Percentiles rank a stretch among this genome's conserved stretches.
Evolutionary conservation across 768 basidiomycete genomes (phyloP).

Genomic region (Mycena capillaripes): DNA sequence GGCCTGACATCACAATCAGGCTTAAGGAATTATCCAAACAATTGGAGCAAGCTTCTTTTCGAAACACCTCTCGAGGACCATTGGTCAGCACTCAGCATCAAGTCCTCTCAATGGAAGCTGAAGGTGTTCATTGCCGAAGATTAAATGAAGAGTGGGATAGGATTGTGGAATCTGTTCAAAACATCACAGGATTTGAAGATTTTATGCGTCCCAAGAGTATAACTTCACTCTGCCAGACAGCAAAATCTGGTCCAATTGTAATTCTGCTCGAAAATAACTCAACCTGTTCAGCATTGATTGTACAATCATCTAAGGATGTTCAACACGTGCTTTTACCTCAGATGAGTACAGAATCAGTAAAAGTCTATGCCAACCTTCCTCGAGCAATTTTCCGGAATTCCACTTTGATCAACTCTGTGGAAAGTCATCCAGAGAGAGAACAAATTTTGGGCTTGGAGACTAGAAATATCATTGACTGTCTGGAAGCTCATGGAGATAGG

Average conservation of each 20-base stretch:
- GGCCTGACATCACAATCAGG: not conserved
- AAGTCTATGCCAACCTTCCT: not conserved
- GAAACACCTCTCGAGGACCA: conserved; percentile 14
- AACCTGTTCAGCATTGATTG: conserved; percentile 28
- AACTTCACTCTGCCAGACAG: not conserved
- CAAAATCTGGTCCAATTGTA: conserved; percentile 25
- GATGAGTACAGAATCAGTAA: not conserved
- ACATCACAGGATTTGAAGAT: conserved; percentile 36
- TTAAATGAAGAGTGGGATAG: conserved; percentile 39
- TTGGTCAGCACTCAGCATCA: conserved; percentile 7
- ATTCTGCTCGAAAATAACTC: conserved; percentile 28
- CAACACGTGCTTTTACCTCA: not conserved
- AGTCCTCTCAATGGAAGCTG: conserved; percentile 32
- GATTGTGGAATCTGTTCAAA: conserved; percentile 29
- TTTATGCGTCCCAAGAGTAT: conserved; percentile 38
- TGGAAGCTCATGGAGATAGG: not conserved
- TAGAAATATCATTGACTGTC: too few species aligned
- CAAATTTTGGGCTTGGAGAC: not conserved
- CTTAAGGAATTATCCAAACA: not conserved
- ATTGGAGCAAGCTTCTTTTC: too few species aligned
- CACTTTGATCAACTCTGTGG: too few species aligned
- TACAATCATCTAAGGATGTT: not conserved
- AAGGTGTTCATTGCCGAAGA: conserved; percentile 26
- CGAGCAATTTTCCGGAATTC: conserved; percentile 4
- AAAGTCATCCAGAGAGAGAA: too few species aligned